Percentiles rank a stretch among this genome's conserved stretches.
Conservation (phyloP, 2,329 filamentous ascomycete species). For the Aspergillus flavus region DNA sequence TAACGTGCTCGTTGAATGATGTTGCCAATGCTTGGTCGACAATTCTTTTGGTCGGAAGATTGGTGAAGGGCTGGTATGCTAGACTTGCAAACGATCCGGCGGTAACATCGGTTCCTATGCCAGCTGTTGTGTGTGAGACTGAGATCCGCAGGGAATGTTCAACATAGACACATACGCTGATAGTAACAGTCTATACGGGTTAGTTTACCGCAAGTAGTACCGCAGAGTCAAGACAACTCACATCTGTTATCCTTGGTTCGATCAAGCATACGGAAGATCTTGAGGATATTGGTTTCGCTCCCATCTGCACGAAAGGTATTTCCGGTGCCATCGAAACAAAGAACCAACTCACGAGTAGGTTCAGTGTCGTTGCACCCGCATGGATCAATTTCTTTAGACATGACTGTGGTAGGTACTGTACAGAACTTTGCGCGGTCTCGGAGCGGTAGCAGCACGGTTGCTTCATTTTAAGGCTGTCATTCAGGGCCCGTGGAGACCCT, state of each 20-base stretch:
- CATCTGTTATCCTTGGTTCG: slow-evolving; percentile 29
- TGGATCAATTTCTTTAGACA: not conserved
- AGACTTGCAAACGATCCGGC: slow-evolving; percentile 13
- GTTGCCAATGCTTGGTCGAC: slow-evolving; percentile 19
- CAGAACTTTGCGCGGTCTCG: not conserved
- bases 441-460: not conserved
- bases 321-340: slow-evolving; percentile 46
- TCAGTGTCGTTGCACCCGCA: not conserved
- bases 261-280: slow-evolving; percentile 44
- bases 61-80: slow-evolving; percentile 15
- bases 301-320: slow-evolving; percentile 43
- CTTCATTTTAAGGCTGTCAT: not conserved
- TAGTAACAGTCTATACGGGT: slow-evolving; percentile 21
- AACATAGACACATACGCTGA: slow-evolving; percentile 19
- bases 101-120: slow-evolving; percentile 23
- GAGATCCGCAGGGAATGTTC: not conserved
- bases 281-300: slow-evolving; percentile 47
- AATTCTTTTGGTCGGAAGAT: slow-evolving; percentile 11
- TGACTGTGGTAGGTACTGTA: not conserved
- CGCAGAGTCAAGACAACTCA: not conserved
- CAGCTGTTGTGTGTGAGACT: slow-evolving; percentile 11
- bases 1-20: slow-evolving; percentile 25
- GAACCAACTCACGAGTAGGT: slow-evolving; percentile 26
- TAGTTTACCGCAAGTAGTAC: not conserved
- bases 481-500: not conserved